A percentile compares a stretch with the other conserved stretches of the same genome.
These are phyloP conservation scores for Pseudonitzschia pungens DNA, from an alignment of 108 stramenopile species.

Conservation along the genomic window DNA sequence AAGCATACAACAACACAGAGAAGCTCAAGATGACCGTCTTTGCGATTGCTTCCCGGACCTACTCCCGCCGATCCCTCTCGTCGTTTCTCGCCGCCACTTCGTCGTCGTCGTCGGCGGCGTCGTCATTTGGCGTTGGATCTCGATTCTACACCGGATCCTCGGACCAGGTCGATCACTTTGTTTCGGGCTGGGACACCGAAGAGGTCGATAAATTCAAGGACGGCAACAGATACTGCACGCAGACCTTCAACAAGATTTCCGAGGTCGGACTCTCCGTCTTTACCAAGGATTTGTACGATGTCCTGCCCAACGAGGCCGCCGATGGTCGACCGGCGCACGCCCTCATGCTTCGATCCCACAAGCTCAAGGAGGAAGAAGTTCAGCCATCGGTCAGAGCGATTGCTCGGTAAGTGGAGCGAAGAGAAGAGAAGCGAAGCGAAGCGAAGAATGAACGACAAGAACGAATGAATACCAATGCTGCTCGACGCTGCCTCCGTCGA, in stretches of 20 bases:
- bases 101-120: conserved; percentile 10
- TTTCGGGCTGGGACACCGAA: conserved; percentile 38
- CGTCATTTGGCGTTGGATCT: conserved; percentile 1
- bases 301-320: conserved; percentile 34
- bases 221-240: conserved; percentile 50
- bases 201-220: conserved; percentile 35
- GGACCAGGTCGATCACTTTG: conserved; percentile 38
- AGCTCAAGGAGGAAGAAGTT: conserved; percentile 64
- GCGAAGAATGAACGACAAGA: no score
- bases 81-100: conserved; percentile 11
- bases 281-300: conserved; percentile 42
- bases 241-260: conserved; percentile 77
- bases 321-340: conserved; percentile 56
- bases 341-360: conserved; percentile 67
- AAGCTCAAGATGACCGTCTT: background rate
- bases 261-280: conserved; percentile 39
- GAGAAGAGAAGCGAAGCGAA: no score
- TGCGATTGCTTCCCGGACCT: conserved; percentile 1
- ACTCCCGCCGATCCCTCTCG: background rate
- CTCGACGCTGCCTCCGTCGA: no score
- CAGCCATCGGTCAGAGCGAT: conserved; percentile 53
- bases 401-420: conserved; percentile 43
- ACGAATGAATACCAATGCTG: no score
- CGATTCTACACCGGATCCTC: background rate
- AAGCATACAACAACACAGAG: background rate